Base-by-base conservation (phyloP, 1,284 basidiomycete genomes). In the Cryptococcus maquisensis region DNA sequence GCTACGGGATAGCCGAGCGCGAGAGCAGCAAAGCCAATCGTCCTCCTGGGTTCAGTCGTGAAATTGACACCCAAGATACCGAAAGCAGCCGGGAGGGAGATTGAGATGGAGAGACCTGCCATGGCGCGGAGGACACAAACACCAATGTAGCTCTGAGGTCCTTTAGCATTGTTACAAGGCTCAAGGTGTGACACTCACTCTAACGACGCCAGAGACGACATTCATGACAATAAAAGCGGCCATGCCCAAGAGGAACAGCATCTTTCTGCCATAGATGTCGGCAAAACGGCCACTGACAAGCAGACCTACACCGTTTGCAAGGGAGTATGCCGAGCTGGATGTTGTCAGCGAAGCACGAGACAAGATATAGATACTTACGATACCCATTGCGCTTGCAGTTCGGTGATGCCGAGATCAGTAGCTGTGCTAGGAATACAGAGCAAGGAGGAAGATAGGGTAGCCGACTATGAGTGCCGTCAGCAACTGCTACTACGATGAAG, bases 1-100 rank as follows among this genome's bases (percentile, higher is more conserved):
- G 90, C 90, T 0, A 92, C 72, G 0, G 90, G 89, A 3, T 87
- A 88, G 15, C 90, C 90, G 0, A 88, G 71, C 3, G 67, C 63
- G 55, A 90, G 90, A 40, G 39, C 20, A 21, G 39, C 28, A 32
- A 32, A 0, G 84, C 84, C 0, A 88, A 83, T 74, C 0, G 86
- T 83, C 5, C 90, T 81, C 28, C 55, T 61, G 1, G 83, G 79
- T 26, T 45, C 44, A 9, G 24, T 16, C 18, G 54, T 52, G 51
- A 69, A 68, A 1, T 62, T 68, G n/a, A 67, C 63, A 36, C 68
- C 70, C 20, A 69, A 55, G 48, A 72, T 68, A 20, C 70, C 70
- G 23, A 72, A 70, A 1, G 61, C 40, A 26, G 59, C 57, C 0
- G 66, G 66, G 1, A 62, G 63, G 13, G 65, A 58, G n/a, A 68